Percentiles rank a stretch among this genome's conserved stretches.
Conservation (phyloP, 805 yeast species). For the Lipomyces oligophaga region DNA sequence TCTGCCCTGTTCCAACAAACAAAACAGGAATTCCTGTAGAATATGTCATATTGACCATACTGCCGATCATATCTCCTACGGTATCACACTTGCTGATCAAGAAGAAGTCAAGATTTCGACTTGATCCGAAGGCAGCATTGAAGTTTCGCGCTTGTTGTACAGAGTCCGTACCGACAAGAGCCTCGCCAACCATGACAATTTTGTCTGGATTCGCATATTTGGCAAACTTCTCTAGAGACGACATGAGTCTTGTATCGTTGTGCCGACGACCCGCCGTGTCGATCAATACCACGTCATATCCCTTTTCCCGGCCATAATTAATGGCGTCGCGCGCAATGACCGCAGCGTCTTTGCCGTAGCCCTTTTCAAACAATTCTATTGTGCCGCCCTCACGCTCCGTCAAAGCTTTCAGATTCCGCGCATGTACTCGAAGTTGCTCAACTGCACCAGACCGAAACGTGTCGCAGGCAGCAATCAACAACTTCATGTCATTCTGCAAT, state of each 20-base stretch:
- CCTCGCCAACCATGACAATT: conserved; percentile 98
- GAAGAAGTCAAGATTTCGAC: conserved; percentile 78
- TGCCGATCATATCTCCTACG: conserved; percentile 92
- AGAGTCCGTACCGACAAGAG: conserved; percentile 94
- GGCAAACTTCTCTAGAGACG: conserved; percentile 91
- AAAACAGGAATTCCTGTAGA: conserved; percentile 93
- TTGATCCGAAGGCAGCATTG: conserved; percentile 86
- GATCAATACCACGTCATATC: conserved; percentile 80
- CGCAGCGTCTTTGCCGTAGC: conserved; percentile 97
- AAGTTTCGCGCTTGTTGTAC: conserved; percentile 93
- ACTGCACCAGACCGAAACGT: conserved; percentile 98
- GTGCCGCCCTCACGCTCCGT: conserved; percentile 49
- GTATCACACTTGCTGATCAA: conserved; percentile 94
- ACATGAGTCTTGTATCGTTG: conserved; percentile 90
- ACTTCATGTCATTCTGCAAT: conserved; percentile 79
- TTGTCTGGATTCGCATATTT: conserved; percentile 93
- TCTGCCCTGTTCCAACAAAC: conserved; percentile 96
- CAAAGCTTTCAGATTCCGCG: conserved; percentile 69
- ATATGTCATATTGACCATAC: conserved; percentile 96
- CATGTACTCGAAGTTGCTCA: conserved; percentile 94
- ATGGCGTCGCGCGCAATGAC: conserved; percentile 90
- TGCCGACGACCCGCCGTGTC: conserved; percentile 98
- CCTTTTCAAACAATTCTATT: conserved; percentile 85
- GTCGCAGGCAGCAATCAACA: conserved; percentile 93
- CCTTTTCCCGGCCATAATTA: conserved; percentile 63